phyloP scores from a whole-genome alignment of 805 yeast genomes.

The Saturnispora galanensis region DNA sequence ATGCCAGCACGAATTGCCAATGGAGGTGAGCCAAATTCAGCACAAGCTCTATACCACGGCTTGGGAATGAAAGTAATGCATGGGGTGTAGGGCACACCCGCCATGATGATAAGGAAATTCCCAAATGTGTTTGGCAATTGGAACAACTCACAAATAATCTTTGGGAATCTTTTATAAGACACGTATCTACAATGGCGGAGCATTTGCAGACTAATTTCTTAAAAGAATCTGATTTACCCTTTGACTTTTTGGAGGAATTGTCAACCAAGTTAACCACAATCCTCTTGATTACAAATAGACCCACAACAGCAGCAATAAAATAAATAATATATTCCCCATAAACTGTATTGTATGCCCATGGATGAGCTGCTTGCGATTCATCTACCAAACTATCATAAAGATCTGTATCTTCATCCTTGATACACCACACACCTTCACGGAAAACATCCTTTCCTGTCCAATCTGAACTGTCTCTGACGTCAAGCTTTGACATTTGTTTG shows the following conservation, averaged over 20 bases:
- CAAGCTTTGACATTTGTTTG: too few relatives aligned
- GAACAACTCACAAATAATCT: conserved; percentile 24
- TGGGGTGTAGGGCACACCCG: conserved; percentile 27
- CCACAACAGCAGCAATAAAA: conserved; percentile 30
- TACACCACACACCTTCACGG: conserved; percentile 14
- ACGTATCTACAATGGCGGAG: conserved; percentile 24
- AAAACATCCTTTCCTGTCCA: conserved; percentile 9
- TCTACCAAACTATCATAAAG: conserved; percentile 17
- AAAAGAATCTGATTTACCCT: not conserved
- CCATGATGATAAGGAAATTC: conserved; percentile 24
- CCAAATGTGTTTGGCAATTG: conserved; percentile 32
- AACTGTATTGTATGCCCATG: conserved; percentile 22
- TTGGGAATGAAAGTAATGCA: conserved; percentile 34
- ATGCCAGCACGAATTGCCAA: conserved; percentile 44
- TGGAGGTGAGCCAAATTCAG: conserved; percentile 50
- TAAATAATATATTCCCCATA: conserved; percentile 34
- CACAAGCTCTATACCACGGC: conserved; percentile 41
- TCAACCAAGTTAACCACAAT: conserved; percentile 15
- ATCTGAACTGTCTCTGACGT: too few relatives aligned
- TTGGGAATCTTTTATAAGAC: conserved; percentile 27
- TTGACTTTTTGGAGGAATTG: conserved; percentile 5
- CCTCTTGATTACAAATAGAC: conserved; percentile 27
- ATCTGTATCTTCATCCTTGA: conserved; percentile 13
- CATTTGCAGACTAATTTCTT: conserved; percentile 14
- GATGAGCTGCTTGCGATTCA: conserved; percentile 25